Percentiles rank a stretch among this genome's conserved stretches.
Evolutionary conservation across 2,329 filamentous ascomycete genomes (phyloP).

Genomic region (Pestalotiopsis fici): DNA sequence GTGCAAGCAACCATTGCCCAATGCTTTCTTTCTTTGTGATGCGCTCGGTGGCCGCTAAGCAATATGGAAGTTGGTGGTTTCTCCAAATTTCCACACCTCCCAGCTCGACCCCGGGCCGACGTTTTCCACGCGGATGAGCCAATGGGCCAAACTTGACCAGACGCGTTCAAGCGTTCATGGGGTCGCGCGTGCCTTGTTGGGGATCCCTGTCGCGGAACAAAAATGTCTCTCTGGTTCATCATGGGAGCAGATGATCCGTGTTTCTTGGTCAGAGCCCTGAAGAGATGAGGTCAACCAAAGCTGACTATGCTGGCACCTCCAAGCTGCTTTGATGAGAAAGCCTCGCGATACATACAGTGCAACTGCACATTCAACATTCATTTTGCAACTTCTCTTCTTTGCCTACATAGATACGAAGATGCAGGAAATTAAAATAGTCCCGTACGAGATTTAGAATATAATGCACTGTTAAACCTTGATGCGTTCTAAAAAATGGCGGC

Average conservation of each 20-base stretch:
- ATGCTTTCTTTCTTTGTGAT: neutral
- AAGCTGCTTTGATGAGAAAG: neutral
- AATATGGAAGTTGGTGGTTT: neutral
- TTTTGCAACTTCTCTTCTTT: neutral
- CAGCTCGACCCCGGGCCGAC: neutral
- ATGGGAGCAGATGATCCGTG: neutral
- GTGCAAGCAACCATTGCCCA: neutral
- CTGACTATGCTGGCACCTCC: neutral
- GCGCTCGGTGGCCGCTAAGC: neutral
- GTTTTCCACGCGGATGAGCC: neutral
- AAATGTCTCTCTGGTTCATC: neutral
- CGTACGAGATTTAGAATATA: neutral
- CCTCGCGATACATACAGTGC: neutral
- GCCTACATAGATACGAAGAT: neutral
- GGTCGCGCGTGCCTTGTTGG: neutral
- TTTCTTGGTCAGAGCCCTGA: neutral
- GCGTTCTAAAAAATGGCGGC: neutral
- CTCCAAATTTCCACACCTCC: slow-evolving; percentile 8
- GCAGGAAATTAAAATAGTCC: neutral
- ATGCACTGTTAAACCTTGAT: neutral
- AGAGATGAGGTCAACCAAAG: neutral
- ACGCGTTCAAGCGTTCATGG: neutral
- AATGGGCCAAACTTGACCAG: neutral
- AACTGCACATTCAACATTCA: neutral
- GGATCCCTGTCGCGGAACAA: neutral